A percentile compares a stretch with the other conserved stretches of the same genome.
phyloP scores from a whole-genome alignment of 176 grass and related monocot genomes.

The Oryza nivara region DNA sequence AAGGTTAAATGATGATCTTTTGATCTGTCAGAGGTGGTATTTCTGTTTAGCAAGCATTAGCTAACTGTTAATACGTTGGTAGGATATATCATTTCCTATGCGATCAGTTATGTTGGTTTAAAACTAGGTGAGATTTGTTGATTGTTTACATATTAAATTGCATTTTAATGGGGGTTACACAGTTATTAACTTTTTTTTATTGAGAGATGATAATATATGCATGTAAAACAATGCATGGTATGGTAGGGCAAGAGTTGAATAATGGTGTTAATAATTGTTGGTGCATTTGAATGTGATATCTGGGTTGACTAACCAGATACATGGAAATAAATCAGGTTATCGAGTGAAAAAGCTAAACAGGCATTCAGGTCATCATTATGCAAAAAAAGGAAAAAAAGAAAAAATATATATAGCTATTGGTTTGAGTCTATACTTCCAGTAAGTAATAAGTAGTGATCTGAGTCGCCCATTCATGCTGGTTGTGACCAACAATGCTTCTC shows the following conservation, averaged over 20 bases:
- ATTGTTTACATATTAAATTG: constrained; percentile 5
- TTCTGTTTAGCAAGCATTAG: background rate
- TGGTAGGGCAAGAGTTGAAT: background rate
- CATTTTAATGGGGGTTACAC: background rate
- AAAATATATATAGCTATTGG: background rate
- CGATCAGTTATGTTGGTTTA: background rate
- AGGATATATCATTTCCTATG: background rate
- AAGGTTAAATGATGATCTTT: background rate
- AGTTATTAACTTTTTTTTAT: background rate
- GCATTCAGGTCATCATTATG: constrained; percentile 1
- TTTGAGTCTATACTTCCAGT: background rate
- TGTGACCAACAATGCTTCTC: background rate
- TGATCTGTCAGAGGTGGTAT: background rate
- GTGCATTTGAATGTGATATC: constrained; percentile 27
- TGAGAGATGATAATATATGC: background rate
- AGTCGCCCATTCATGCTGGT: background rate
- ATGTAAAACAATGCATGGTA: constrained; percentile 1
- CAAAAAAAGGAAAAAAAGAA: no score
- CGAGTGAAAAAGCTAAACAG: background rate
- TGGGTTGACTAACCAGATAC: background rate
- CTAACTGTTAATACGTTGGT: background rate
- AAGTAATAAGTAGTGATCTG: background rate
- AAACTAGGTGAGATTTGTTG: background rate
- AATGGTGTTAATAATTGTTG: background rate
- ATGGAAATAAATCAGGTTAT: constrained; percentile 13